Percentiles rank a stretch among this genome's conserved stretches.
Evolutionary conservation across 176 grass and related monocot genomes (phyloP).

Genomic region (Zea mays): Zm-B73-REFERENCE-NAM-5.0 NC_050099.1:122167001-122167500

Average conservation of each 20-base stretch:
- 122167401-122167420: background rate
- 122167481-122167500: background rate
- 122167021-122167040: background rate
- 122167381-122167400: background rate
- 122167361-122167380: background rate
- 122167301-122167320: background rate
- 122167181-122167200: background rate
- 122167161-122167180: conserved; percentile 17
- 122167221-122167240: background rate
- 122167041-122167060: background rate
- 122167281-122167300: background rate
- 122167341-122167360: background rate
- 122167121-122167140: background rate
- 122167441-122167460: background rate
- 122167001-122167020: background rate
- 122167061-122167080: background rate
- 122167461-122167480: background rate
- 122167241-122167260: background rate
- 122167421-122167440: conserved; percentile 6
- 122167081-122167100: background rate
- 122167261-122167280: background rate
- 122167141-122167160: background rate
- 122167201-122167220: background rate
- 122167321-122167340: background rate
- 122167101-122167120: background rate